Conservation (phyloP, 352 stramenopile species). For the Globisporangium sylvaticum region DNA sequence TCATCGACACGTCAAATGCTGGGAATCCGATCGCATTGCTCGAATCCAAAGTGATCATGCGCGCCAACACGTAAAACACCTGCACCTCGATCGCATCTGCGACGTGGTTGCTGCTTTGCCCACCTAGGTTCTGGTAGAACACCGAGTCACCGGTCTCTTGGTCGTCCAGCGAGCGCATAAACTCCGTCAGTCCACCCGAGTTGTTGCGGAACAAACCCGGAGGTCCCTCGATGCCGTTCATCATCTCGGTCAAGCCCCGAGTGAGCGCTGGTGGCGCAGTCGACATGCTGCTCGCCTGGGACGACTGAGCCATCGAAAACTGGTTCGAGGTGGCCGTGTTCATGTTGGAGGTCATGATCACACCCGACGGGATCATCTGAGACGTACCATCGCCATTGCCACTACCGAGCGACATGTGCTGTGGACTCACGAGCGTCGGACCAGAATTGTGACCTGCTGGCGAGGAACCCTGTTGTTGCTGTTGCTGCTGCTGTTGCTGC, state of each 20-base stretch:
- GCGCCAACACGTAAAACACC: slow-evolving; percentile 75
- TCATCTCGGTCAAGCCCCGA: slow-evolving; percentile 54
- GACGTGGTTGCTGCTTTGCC: slow-evolving; percentile 38
- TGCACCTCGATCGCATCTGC: slow-evolving; percentile 74
- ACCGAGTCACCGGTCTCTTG: slow-evolving; percentile 52
- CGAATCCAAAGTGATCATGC: slow-evolving; percentile 69
- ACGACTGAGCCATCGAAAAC: slow-evolving; percentile 46
- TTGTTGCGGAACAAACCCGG: slow-evolving; percentile 71
- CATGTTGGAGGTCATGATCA: slow-evolving; percentile 78
- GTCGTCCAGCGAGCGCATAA: slow-evolving; percentile 76
- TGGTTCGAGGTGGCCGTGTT: slow-evolving; percentile 34
- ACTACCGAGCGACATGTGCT: slow-evolving; percentile 33
- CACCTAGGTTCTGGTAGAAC: slow-evolving; percentile 60
- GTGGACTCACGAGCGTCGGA: slow-evolving; percentile 40
- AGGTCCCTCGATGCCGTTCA: slow-evolving; percentile 66
- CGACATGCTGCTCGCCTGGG: slow-evolving; percentile 26
- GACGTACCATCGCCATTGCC: slow-evolving; percentile 28
- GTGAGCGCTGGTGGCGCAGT: slow-evolving; percentile 28
- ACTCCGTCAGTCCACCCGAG: slow-evolving; percentile 70
- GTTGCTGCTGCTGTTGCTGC: slow-evolving; percentile 19
- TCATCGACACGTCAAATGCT: slow-evolving; percentile 64
- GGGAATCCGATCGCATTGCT: slow-evolving; percentile 76
- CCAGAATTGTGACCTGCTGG: slow-evolving; percentile 15
- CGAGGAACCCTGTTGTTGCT: background rate
- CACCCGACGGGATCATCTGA: slow-evolving; percentile 50